These are phyloP conservation scores for Obelidium mucronatum DNA, from an alignment of 192 early-diverging fungal genomes.

Conservation along the genomic window DNA sequence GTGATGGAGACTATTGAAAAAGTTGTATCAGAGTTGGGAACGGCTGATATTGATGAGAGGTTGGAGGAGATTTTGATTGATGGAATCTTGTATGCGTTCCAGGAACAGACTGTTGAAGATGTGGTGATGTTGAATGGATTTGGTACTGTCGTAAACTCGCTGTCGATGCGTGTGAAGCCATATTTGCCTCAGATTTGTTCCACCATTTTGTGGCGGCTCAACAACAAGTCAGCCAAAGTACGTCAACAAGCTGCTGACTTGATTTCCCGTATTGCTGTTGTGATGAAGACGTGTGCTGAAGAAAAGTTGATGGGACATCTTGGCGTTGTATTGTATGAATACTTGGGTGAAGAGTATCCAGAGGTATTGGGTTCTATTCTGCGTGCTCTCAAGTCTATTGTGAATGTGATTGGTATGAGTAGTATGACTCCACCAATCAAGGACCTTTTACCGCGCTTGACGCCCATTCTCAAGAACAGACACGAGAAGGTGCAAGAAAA, in stretches of 20 bases:
- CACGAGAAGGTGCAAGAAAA: slow-evolving; percentile 96
- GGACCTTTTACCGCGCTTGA: slow-evolving; percentile 93
- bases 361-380: slow-evolving; percentile 97
- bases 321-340: slow-evolving; percentile 95
- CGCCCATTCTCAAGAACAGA: slow-evolving; percentile 98
- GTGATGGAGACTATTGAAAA: slow-evolving; percentile 96
- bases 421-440: slow-evolving; percentile 99
- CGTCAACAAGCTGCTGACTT: slow-evolving; percentile 98
- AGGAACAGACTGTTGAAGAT: slow-evolving; percentile 97
- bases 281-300: slow-evolving; percentile 94
- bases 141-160: slow-evolving; percentile 90
- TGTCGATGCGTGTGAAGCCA: slow-evolving; percentile 88
- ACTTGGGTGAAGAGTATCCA: slow-evolving; percentile 99
- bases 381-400: slow-evolving; percentile 90
- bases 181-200: slow-evolving; percentile 94
- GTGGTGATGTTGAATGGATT: slow-evolving; percentile 94
- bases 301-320: slow-evolving; percentile 94
- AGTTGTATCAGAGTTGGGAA: slow-evolving; percentile 78
- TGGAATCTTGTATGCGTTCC: slow-evolving; percentile 97
- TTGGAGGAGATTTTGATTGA: slow-evolving; percentile 97
- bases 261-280: slow-evolving; percentile 91
- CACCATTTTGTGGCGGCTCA: slow-evolving; percentile 95
- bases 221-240: slow-evolving; percentile 95
- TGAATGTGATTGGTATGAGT: slow-evolving; percentile 97
- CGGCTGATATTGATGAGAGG: slow-evolving; percentile 89